Base-by-base conservation (phyloP, 441 rosid genomes). In the Isatis lusitanica region DNA sequence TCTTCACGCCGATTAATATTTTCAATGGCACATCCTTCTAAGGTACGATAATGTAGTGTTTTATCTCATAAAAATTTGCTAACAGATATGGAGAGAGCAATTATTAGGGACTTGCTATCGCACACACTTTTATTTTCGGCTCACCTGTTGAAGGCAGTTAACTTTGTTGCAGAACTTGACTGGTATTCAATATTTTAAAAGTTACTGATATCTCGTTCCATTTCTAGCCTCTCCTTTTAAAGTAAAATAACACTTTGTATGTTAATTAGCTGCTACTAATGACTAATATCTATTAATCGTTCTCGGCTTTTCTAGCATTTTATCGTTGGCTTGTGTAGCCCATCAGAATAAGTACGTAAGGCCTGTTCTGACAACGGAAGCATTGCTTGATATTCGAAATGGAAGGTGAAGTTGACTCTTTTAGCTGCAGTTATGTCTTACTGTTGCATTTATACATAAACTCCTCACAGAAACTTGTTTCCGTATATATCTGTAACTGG, bases 81-180 rank as follows among this genome's bases (percentile, higher is more conserved):
- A 75, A 48, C 78, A 95, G 99, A 95, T 79, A 94, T 94, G 99
- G 99, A 90, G 77, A 85, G 97, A 77, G 98, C 92, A 57, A 88
- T 95, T 63, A 81, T 82, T 60, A 85, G 99, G 84, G 99, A 90
- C 82, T 81, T 91, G 93, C 84, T 93, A 77, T 87, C 90, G 13
- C 98, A 85, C 77, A 76, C 88, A 61, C 88, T 78, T 79, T 77
- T 80, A 38, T 95, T 90, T 84, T 91, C 96, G 61, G 74, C 66
- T 18, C 92, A 87, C 84, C 81, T 95, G 64, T 84, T 87, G 35
- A 87, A 81, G 84, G 97, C 98, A 74, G 91, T 85, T 44, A 90
- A 86, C 81, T 95, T 95, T 80, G 84, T 84, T 11, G 93, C 99
- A 58, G 96, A 95, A 82, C 94, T 93, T 82, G 99, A 95, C 84